These are phyloP conservation scores for Canavalia ensiformis DNA, from an alignment of 306 rosid species.

Conservation along the genomic window DNA sequence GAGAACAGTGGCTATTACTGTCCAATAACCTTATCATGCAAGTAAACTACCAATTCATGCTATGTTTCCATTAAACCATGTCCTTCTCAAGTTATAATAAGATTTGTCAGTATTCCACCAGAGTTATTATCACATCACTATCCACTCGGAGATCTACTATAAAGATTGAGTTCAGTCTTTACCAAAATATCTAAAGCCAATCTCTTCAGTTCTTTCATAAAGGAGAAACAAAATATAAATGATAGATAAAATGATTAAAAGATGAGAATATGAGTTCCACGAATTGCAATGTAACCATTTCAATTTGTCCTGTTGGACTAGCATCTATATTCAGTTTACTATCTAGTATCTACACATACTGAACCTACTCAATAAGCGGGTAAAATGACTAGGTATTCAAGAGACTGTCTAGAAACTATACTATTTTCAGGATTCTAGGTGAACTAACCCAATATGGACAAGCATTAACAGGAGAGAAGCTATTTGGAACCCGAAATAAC, in stretches of 20 bases:
- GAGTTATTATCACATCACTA: slow-evolving; percentile 21
- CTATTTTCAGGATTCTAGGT: slow-evolving; percentile 15
- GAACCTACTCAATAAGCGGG: slow-evolving; percentile 19
- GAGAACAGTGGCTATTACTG: background rate
- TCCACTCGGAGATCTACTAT: slow-evolving; percentile 34
- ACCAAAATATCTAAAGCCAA: slow-evolving; percentile 25
- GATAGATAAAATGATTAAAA: slow-evolving; percentile 22
- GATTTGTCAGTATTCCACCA: slow-evolving; percentile 20
- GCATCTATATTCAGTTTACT: slow-evolving; percentile 12
- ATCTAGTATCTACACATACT: slow-evolving; percentile 14
- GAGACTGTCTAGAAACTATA: slow-evolving; percentile 10
- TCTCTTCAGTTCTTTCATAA: slow-evolving; percentile 34
- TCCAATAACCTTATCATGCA: slow-evolving; percentile 1
- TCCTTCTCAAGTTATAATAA: slow-evolving; percentile 7
- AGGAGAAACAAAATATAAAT: slow-evolving; percentile 15
- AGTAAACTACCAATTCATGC: slow-evolving; percentile 28
- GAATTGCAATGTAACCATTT: slow-evolving; percentile 27
- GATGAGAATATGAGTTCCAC: slow-evolving; percentile 35
- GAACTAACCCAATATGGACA: slow-evolving; percentile 35
- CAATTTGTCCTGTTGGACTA: background rate
- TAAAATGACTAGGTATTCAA: slow-evolving; percentile 9
- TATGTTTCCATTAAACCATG: slow-evolving; percentile 4
- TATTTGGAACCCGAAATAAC: slow-evolving; percentile 33
- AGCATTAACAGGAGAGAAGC: slow-evolving; percentile 27
- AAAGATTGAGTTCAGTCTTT: slow-evolving; percentile 34